Evolutionary conservation across 169 alveolate genomes (phyloP).

Genomic region (Ichthyophthirius multifiliis): DNA sequence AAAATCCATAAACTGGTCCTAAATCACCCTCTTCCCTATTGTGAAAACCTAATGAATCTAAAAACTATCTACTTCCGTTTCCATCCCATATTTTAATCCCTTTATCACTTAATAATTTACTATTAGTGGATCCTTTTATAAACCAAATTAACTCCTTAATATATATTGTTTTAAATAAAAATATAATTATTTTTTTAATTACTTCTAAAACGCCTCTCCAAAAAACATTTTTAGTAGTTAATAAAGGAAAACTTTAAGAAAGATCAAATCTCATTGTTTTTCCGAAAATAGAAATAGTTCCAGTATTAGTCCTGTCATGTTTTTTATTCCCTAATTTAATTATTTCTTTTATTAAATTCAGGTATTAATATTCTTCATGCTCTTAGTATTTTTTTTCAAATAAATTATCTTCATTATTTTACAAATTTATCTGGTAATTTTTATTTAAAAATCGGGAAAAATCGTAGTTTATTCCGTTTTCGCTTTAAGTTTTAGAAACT

Average conservation of each 20-base stretch:
- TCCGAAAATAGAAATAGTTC: conserved; percentile 92
- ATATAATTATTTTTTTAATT: conserved; percentile 11
- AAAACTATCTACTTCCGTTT: conserved; percentile 95
- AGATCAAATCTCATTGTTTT: conserved; percentile 93
- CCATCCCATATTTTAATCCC: conserved; percentile 97
- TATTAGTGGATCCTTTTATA: conserved; percentile 94
- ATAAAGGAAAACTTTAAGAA: conserved; percentile 91
- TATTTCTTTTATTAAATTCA: conserved; percentile 89
- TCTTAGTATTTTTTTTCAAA: conserved; percentile 39
- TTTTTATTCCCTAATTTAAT: conserved; percentile 88
- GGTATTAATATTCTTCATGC: conserved; percentile 94
- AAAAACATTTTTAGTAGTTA: conserved; percentile 95
- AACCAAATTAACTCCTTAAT: conserved; percentile 97
- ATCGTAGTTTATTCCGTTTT: conserved; percentile 14
- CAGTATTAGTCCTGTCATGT: conserved; percentile 89
- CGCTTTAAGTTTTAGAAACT: conserved; percentile 42
- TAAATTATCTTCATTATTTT: not conserved
- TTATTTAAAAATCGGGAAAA: conserved; percentile 41
- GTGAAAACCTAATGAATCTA: conserved; percentile 91
- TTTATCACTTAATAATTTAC: conserved; percentile 90
- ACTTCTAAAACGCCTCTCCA: conserved; percentile 83
- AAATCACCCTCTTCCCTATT: conserved; percentile 95
- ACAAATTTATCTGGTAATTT: too few species aligned
- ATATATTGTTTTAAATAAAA: conserved; percentile 35
- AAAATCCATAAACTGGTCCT: conserved; percentile 99